Base-by-base conservation (phyloP, 192 early-diverging fungal species). In the Entophlyctis luteolus region DNA sequence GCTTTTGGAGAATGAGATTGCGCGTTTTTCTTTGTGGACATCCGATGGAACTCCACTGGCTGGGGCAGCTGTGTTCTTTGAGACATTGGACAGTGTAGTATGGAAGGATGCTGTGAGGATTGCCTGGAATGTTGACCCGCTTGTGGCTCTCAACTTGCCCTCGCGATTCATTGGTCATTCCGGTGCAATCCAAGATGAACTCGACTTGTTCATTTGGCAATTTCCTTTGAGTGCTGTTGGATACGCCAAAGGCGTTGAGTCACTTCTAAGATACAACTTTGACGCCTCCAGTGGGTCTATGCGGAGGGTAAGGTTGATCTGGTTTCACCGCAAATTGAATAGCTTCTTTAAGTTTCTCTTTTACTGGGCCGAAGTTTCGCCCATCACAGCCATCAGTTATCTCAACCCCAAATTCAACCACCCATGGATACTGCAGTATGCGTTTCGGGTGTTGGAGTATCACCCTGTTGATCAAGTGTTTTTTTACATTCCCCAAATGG, bases 401-500 rank as follows among this genome's bases (percentile, higher is more conserved):
- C 71, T 88, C 86, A 71, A 34, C 37, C 59, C 59, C 6, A 14
- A 47, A 28, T 52, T 42, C 36, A 82, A 85, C 38, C 88, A 90
- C 35, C 92, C 97, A n/a, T 85, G 96, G 84, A 82, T 94, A 2
- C 75, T 97, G 53, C 97, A 99, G 71, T 99, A 96, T 73, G 88
- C 94, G 3, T 90, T 96, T 81, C 85, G 94, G 25, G 87, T 90
- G 33, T 75, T 99, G 23, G 91, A 95, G 74, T 84, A 86, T 70
- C 94, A 90, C 72, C 90, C 93, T 4, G 87, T 97, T 16, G 94
- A 99, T 16, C 84, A 89, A 32, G 93, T 97, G 3, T 99, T 99
- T 82, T 99, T 99, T 73, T 99, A 98, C 55, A 87, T 99, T 5
- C 97, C 97, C 3, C 97, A 99, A 78, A 84, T 99, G 57, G 95